Evolutionary conservation across 2,329 filamentous ascomycete species (phyloP).

Genomic region (Xylariaceae sp.): DNA sequence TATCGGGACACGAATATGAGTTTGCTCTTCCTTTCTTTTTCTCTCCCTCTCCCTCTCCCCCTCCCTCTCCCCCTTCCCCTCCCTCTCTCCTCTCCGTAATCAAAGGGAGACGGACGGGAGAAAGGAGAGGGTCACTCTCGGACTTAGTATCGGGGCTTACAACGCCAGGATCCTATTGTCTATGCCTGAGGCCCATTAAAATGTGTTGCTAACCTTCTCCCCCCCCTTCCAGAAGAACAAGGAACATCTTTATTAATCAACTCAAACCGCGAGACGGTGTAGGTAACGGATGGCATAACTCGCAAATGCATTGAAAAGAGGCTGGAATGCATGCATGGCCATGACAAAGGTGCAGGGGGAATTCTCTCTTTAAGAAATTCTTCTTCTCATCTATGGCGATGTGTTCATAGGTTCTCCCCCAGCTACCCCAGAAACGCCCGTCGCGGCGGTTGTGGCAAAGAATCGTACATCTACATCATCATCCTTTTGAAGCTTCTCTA

Average conservation of each 20-base stretch:
- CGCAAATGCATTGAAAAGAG: conserved; percentile 22
- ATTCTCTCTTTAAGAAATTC: conserved; percentile 24
- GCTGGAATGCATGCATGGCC: conserved; percentile 23
- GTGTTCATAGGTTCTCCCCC: conserved; percentile 59
- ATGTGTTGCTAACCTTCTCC: no score
- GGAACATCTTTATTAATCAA: conserved; percentile 17
- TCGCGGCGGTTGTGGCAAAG: conserved; percentile 87
- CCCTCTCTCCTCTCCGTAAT: conserved; percentile 2
- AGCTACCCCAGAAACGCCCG: conserved; percentile 46
- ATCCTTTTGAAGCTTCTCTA: conserved; percentile 94
- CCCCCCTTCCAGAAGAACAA: no score
- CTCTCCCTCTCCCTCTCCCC: not conserved
- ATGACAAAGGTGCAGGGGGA: conserved; percentile 18
- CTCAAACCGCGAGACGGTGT: conserved; percentile 9
- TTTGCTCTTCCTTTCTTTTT: conserved; percentile 4
- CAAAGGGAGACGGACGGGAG: not conserved
- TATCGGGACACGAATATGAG: no score
- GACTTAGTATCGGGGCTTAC: no score
- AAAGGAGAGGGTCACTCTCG: no score
- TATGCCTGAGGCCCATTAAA: no score
- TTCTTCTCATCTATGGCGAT: conserved; percentile 52
- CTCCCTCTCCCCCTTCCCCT: not conserved
- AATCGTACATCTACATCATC: conserved; percentile 97
- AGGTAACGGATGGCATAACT: conserved; percentile 20
- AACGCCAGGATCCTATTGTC: no score